Conservation (phyloP, 768 basidiomycete genomes). For the Tricholoma terreum region DNA sequence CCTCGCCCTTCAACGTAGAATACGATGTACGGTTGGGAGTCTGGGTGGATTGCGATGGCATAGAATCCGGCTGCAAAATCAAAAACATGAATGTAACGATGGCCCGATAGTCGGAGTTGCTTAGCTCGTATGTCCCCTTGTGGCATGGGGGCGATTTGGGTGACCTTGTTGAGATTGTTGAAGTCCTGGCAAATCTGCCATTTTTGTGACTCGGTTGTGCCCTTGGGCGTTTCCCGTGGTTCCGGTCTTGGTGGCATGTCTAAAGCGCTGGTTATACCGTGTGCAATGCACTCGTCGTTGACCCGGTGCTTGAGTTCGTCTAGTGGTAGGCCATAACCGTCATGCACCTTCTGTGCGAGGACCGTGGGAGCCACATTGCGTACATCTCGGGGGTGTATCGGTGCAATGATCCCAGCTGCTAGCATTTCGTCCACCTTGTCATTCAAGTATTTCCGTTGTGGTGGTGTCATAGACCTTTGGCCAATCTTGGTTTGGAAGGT, state of each 20-base stretch:
- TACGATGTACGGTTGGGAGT: conserved; percentile 20
- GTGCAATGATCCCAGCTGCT: conserved; percentile 30
- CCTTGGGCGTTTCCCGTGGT: not conserved
- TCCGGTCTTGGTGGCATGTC: conserved; percentile 18
- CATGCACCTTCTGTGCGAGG: conserved; percentile 35
- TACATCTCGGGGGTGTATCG: conserved; percentile 16
- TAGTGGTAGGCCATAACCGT: conserved; percentile 22
- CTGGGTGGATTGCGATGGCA: conserved; percentile 9
- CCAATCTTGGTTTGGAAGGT: conserved; percentile 27
- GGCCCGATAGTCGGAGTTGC: conserved; percentile 31
- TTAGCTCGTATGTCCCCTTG: conserved; percentile 39
- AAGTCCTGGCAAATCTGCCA: conserved; percentile 41
- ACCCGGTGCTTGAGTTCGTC: conserved; percentile 31
- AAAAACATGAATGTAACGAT: conserved; percentile 29
- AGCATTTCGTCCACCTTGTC: conserved; percentile 31
- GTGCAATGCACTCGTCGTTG: conserved; percentile 31
- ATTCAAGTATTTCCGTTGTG: conserved; percentile 27
- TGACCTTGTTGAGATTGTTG: conserved; percentile 29
- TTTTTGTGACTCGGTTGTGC: conserved; percentile 3
- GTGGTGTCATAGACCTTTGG: conserved; percentile 26
- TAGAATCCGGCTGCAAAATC: conserved; percentile 39
- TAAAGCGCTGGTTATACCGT: conserved; percentile 17
- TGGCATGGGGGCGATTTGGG: conserved; percentile 25
- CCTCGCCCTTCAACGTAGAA: conserved; percentile 37
- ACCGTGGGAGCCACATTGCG: conserved; percentile 23